Conservation (phyloP, 2,329 filamentous ascomycete genomes). For the Periconia digitata region DNA sequence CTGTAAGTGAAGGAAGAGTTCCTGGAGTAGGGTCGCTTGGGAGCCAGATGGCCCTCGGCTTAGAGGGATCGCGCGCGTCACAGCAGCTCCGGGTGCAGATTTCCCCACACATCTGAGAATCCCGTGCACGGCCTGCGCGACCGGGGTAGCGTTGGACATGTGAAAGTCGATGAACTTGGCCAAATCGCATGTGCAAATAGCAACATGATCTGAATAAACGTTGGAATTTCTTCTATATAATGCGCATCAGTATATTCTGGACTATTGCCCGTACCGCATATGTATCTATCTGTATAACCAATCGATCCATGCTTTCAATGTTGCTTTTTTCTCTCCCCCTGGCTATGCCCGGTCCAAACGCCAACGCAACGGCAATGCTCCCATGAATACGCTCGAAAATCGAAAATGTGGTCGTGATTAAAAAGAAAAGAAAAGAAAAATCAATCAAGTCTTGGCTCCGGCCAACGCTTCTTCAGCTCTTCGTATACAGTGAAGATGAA, state of each 20-base stretch:
- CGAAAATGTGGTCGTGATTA: not conserved
- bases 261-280: no score
- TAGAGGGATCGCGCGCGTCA: no score
- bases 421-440: not conserved
- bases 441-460: conserved; percentile 18
- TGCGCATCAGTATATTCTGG: no score
- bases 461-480: conserved; percentile 64
- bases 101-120: conserved; percentile 30
- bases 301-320: no score
- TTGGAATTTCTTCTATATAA: not conserved
- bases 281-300: no score
- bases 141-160: conserved; percentile 26
- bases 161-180: conserved; percentile 16
- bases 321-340: no score
- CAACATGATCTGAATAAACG: not conserved
- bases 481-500: conserved; percentile 98
- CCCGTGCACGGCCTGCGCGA: conserved; percentile 18
- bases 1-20: no score
- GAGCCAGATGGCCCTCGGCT: conserved; percentile 32
- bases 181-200: not conserved
- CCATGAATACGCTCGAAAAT: not conserved
- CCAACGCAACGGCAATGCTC: no score
- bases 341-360: no score
- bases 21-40: conserved; percentile 17
- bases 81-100: conserved; percentile 25